These are phyloP conservation scores for Leccinum rimulosum DNA, from an alignment of 768 basidiomycete genomes.

Conservation along the genomic window DNA sequence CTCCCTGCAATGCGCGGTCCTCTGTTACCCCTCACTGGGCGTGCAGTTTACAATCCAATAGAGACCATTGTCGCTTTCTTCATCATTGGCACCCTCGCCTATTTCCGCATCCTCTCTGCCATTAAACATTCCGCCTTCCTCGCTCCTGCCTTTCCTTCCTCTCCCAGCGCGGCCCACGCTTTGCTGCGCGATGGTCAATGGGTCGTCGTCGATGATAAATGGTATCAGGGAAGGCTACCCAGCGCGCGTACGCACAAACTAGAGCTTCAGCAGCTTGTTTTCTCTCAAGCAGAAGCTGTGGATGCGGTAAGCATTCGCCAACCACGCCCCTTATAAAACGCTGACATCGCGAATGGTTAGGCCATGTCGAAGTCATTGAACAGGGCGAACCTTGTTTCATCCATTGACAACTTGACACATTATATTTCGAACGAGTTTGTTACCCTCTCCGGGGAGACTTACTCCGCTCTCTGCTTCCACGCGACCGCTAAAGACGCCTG, in stretches of 20 bases:
- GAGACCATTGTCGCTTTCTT: slow-evolving; percentile 91
- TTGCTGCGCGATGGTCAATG: slow-evolving; percentile 56
- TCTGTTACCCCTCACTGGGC: slow-evolving; percentile 65
- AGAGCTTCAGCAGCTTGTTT: slow-evolving; percentile 74
- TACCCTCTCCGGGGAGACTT: slow-evolving; percentile 44
- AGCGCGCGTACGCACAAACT: slow-evolving; percentile 38
- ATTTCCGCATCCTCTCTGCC: slow-evolving; percentile 89
- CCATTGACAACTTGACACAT: slow-evolving; percentile 47
- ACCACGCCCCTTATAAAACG: neutral
- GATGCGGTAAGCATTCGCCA: slow-evolving; percentile 31
- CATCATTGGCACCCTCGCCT: slow-evolving; percentile 86
- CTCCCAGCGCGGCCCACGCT: slow-evolving; percentile 56
- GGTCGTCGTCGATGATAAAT: slow-evolving; percentile 58
- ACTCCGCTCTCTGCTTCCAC: slow-evolving; percentile 52
- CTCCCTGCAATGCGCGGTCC: slow-evolving; percentile 51
- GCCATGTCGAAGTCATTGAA: slow-evolving; percentile 31
- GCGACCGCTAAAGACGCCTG: slow-evolving; percentile 31
- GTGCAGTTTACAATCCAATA: slow-evolving; percentile 74
- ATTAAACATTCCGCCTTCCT: slow-evolving; percentile 88
- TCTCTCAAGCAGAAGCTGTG: slow-evolving; percentile 49
- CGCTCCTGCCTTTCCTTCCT: slow-evolving; percentile 47
- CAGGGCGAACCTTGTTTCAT: slow-evolving; percentile 41
- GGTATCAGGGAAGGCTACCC: slow-evolving; percentile 37
- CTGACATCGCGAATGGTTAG: slow-evolving; percentile 20
- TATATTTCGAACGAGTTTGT: slow-evolving; percentile 43